Percentiles rank a stretch among this genome's conserved stretches.
phyloP scores from a whole-genome alignment of 2,329 filamentous ascomycete species.

The Aspergillus neotritici region DNA sequence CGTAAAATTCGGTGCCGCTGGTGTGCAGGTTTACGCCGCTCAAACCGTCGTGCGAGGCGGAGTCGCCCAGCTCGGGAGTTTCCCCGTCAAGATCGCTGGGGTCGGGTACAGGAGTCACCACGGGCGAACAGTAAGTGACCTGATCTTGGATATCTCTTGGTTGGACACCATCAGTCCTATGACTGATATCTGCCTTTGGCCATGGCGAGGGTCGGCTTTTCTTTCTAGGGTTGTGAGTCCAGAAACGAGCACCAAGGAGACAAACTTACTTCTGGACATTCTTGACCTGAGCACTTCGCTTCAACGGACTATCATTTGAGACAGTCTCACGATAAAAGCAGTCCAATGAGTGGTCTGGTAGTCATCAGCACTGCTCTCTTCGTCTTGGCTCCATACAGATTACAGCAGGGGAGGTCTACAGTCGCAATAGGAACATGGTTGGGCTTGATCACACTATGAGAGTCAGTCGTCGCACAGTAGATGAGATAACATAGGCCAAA shows the following conservation, averaged over 20 bases:
- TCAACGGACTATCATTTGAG: conserved; percentile 6
- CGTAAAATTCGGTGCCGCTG: conserved; percentile 26
- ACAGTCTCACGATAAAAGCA: conserved; percentile 10
- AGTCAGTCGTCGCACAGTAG: not conserved
- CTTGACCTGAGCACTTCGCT: conserved; percentile 5
- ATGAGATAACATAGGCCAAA: not conserved
- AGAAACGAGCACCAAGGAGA: not conserved
- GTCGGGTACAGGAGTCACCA: not conserved
- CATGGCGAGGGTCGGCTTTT: conserved; percentile 11
- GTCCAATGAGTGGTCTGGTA: conserved; percentile 15
- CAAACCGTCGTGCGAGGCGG: conserved; percentile 18
- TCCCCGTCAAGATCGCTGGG: not conserved
- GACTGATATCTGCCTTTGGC: conserved; percentile 3
- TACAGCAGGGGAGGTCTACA: conserved; percentile 10
- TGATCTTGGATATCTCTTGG: not conserved
- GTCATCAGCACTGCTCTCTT: no score
- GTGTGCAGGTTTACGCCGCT: conserved; percentile 24
- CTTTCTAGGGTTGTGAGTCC: not conserved
- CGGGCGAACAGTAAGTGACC: not conserved
- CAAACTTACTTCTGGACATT: conserved; percentile 7
- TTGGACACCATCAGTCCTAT: not conserved
- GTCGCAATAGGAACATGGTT: conserved; percentile 17
- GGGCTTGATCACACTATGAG: conserved; percentile 15
- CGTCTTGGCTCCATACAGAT: not conserved
- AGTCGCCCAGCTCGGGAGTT: conserved; percentile 14